Base-by-base conservation (phyloP, 208 protist genomes). In the Crithidia mellificae region DNA sequence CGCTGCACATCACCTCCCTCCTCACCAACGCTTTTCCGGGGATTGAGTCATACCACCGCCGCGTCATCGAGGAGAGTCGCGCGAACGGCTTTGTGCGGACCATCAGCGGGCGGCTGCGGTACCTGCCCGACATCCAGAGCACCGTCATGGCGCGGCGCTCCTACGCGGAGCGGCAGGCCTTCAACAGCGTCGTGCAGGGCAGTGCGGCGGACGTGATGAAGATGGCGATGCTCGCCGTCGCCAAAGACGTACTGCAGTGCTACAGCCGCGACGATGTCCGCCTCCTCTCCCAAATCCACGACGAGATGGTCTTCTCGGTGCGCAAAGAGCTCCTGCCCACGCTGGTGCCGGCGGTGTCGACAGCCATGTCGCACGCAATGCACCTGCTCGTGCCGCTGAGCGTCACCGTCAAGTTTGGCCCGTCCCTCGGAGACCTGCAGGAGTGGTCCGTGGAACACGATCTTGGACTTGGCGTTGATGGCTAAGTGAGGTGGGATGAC, bases 121-220 rank as follows among this genome's bases (percentile, higher is more conserved):
- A 66, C 25, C 70, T 97, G 22, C 83, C 83, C 1, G 84, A 94
- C 27, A 84, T 97, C 34, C 80, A 80, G 54, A 81, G 80, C 58
- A 69, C 73, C 17, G 77, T 90, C 34, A 72, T 88, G 70, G 58
- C 58, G n/a, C 79, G 82, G 44, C 80, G 86, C 19, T 72, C 80
- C n/a, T 84, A 91, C 34, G 92, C 90, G 19, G 86, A 94, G 76
- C 84, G 92, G 34, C 90, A 95, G 80, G 90, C 92, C n/a, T 92
- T 96, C 64, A 97, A 97, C 74, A 92, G 87, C 17, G 82, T 94
- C 1, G 68, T 97, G 53, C 92, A 97, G 51, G 92, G 92, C 41
- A 94, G 84, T 54, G 90, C 92, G 2, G 92, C 92, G 44, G 92
- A 97, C 52, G 74, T 97, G 0, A 90, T 96, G 80, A 97, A 97